A percentile compares a stretch with the other conserved stretches of the same genome.
phyloP scores from a whole-genome alignment of 1,284 basidiomycete species.

The Schizophyllum amplum region DNA sequence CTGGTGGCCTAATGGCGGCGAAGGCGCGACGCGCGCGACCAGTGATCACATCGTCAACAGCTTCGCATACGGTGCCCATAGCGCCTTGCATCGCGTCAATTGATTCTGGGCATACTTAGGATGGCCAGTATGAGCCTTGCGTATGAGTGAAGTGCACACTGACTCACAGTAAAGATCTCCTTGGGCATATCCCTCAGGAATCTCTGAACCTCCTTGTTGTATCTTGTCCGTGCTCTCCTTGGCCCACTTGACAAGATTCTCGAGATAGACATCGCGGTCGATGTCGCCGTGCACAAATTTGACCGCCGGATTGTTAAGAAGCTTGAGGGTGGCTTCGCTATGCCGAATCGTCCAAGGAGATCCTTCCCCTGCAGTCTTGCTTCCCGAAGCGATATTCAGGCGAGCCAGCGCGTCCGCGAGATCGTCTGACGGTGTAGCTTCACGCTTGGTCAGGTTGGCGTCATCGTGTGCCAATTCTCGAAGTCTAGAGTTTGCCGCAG shows the following conservation, averaged over 20 bases:
- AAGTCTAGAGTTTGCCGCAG: slow-evolving; percentile 68
- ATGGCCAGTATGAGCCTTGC: not conserved
- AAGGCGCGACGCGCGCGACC: slow-evolving; percentile 51
- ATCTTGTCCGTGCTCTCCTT: slow-evolving; percentile 62
- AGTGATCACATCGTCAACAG: slow-evolving; percentile 59
- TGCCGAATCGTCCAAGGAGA: slow-evolving; percentile 35
- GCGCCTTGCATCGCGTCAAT: slow-evolving; percentile 72
- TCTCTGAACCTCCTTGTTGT: slow-evolving; percentile 62
- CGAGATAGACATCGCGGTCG: slow-evolving; percentile 58
- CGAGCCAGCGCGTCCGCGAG: slow-evolving; percentile 46
- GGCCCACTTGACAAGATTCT: slow-evolving; percentile 54
- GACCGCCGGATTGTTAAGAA: slow-evolving; percentile 56
- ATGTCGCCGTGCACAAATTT: slow-evolving; percentile 70
- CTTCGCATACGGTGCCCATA: slow-evolving; percentile 76
- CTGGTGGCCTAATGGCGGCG: slow-evolving; percentile 81
- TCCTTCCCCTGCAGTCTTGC: slow-evolving; percentile 9
- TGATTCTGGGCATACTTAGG: slow-evolving; percentile 65
- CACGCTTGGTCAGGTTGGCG: slow-evolving; percentile 1
- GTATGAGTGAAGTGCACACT: not conserved
- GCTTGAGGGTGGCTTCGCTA: slow-evolving; percentile 43
- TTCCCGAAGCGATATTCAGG: slow-evolving; percentile 34
- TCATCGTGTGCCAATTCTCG: slow-evolving; percentile 30
- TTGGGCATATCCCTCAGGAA: slow-evolving; percentile 65
- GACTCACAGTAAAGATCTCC: slow-evolving; percentile 79
- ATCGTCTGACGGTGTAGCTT: slow-evolving; percentile 31